A percentile compares a stretch with the other conserved stretches of the same genome.
phyloP scores from a whole-genome alignment of 768 basidiomycete species.

The Dacryopinax primogenitus region DNA sequence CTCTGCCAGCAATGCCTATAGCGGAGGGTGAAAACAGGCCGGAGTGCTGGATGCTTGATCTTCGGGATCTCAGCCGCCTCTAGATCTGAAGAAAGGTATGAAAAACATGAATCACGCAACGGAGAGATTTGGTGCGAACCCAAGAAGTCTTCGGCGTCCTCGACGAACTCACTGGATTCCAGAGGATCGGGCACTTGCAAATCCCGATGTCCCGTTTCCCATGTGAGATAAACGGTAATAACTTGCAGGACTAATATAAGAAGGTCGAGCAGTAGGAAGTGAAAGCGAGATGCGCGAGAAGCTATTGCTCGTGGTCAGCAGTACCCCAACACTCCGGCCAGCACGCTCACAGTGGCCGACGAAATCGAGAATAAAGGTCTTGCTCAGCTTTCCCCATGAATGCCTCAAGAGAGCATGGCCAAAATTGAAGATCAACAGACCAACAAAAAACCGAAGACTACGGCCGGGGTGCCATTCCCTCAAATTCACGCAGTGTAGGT shows the following conservation, averaged over 20 bases:
- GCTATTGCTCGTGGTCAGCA: neutral
- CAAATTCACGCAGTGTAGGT: slow-evolving; percentile 1
- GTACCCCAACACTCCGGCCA: neutral
- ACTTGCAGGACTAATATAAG: neutral
- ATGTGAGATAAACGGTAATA: neutral
- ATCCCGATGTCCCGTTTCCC: slow-evolving; percentile 1
- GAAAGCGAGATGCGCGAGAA: neutral
- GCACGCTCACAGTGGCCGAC: neutral
- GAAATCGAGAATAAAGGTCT: neutral
- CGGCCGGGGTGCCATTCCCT: slow-evolving; percentile 1
- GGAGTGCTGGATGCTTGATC: neutral
- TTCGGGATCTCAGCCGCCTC: neutral
- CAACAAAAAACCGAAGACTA: neutral
- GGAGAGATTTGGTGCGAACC: neutral
- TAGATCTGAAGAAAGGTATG: neutral
- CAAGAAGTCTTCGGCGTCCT: neutral
- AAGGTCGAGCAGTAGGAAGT: neutral
- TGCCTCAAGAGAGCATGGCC: neutral
- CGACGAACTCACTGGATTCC: neutral
- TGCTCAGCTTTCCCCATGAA: neutral
- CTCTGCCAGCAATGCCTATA: neutral
- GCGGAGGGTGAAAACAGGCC: neutral
- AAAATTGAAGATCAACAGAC: neutral
- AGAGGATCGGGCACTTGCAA: neutral
- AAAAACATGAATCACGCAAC: neutral